phyloP scores from a whole-genome alignment of 257 asterid species.

The Plantago elongata region DNA sequence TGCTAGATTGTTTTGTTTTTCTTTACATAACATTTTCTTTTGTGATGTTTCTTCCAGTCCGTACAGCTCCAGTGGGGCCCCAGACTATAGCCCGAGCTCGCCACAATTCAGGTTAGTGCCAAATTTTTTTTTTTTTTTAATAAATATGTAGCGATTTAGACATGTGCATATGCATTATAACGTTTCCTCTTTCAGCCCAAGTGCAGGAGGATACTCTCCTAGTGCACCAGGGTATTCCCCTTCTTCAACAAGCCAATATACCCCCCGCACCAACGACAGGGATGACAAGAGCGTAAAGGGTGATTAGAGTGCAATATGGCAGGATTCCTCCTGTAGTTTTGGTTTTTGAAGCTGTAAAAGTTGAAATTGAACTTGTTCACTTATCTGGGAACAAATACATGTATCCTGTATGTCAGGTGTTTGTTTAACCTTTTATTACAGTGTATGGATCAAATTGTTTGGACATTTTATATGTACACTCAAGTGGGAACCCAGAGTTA shows the following conservation, averaged over 20 bases:
- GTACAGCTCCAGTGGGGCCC: constrained; percentile 54
- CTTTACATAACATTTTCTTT: constrained; percentile 14
- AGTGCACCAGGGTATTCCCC: constrained; percentile 97
- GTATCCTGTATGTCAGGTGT: too few species aligned
- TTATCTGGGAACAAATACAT: too few species aligned
- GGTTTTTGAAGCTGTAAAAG: neutral
- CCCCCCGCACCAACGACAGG: constrained; percentile 52
- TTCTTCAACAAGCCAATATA: constrained; percentile 78
- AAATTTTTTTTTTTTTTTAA: neutral
- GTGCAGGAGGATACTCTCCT: constrained; percentile 97
- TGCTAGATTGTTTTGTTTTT: neutral
- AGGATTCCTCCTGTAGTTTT: neutral
- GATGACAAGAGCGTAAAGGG: constrained; percentile 62
- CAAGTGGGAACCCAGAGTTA: too few species aligned
- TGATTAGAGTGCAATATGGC: constrained; percentile 26
- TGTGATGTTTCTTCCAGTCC: constrained; percentile 45
- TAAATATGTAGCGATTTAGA: neutral
- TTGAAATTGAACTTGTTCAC: neutral
- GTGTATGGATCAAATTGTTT: too few species aligned
- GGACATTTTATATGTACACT: too few species aligned
- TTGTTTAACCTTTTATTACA: too few species aligned
- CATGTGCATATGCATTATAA: neutral
- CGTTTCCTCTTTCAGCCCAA: constrained; percentile 50
- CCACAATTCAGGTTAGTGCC: constrained; percentile 75
- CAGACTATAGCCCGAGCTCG: constrained; percentile 87